Evolutionary conservation across 2,329 filamentous ascomycete genomes (phyloP).

Genomic region (Albophoma yamanashiensis): DNA sequence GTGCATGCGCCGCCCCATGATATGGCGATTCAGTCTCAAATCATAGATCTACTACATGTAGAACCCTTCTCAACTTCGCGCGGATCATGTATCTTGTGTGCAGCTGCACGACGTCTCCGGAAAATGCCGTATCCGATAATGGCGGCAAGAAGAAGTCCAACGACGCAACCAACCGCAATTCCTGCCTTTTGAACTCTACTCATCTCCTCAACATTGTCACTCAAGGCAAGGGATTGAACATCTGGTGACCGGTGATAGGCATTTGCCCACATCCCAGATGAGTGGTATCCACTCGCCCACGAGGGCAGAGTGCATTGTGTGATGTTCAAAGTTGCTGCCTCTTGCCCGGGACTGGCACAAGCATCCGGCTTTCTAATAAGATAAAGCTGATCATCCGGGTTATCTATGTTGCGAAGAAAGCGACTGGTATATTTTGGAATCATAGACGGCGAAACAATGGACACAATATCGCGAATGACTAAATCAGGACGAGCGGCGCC

Average conservation of each 20-base stretch:
- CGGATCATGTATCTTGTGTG: background rate
- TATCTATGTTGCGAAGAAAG: background rate
- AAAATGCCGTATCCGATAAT: background rate
- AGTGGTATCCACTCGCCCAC: background rate
- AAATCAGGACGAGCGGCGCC: slow-evolving; percentile 3
- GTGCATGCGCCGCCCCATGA: background rate
- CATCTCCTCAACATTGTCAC: background rate
- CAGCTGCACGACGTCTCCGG: background rate
- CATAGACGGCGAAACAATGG: background rate
- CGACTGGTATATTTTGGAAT: background rate
- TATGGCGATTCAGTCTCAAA: background rate
- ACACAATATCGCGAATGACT: background rate
- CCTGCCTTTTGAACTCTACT: background rate
- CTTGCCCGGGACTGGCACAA: background rate
- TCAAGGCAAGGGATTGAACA: background rate
- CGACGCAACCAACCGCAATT: background rate
- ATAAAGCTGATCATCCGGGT: background rate
- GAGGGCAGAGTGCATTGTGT: background rate
- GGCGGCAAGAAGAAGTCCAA: background rate
- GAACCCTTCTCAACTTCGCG: background rate
- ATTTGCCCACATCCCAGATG: background rate
- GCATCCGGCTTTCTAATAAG: background rate
- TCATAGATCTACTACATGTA: background rate
- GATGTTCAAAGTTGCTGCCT: background rate
- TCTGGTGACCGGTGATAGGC: background rate